Base-by-base conservation (phyloP, 1,284 basidiomycete species). In the Cryptococcus sp. region DNA sequence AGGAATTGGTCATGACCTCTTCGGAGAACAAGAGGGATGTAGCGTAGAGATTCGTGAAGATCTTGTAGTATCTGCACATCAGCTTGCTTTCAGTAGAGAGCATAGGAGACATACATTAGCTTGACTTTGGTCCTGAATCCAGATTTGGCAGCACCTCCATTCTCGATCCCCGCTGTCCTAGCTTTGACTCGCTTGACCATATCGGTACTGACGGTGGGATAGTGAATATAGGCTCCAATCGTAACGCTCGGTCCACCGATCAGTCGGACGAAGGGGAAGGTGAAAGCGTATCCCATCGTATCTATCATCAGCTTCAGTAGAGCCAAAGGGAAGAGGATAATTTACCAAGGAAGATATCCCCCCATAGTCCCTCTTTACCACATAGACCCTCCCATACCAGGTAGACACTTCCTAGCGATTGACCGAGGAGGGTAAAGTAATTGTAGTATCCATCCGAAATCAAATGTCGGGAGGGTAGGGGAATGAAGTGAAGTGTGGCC, bases 261-360 rank as follows among this genome's bases (percentile, higher is more conserved):
- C 36, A 83, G 73, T 4, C 82, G 77, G 2, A 91, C 85, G 13
- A 88, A 75, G 2, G 87, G 89, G 66, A 88, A 92, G 0, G 90
- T 88, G 67, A 98, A 98, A 0, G 91, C 91, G 66, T 96, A 97
- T 22, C 96, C 94, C 92, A 98, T 98, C 0, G 93, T 92, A 70
- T 98, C 93, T 94, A 60, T 2, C 4, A 41, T 54, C 42, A 54
- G 37, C 46, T 19, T 14, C 28, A 11, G 7, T 23, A 9, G 31
- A 24, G 3, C 10, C 7, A 3, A 22, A 39, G 4, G n/a, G 18
- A 11, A 34, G 4, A 16, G 11, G 16, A 25, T 22, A 10, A 58
- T 80, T 52, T 46, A 91, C 91, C 92, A 46, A 98, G 87, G 75
- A 85, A 98, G 10, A 96, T 77, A 72, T 98, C 91, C 0, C 71